Percentiles rank a stretch among this genome's conserved stretches.
These are phyloP conservation scores for Thuja plicata DNA, from an alignment of 83 land plant species.

Conservation along the genomic window DNA sequence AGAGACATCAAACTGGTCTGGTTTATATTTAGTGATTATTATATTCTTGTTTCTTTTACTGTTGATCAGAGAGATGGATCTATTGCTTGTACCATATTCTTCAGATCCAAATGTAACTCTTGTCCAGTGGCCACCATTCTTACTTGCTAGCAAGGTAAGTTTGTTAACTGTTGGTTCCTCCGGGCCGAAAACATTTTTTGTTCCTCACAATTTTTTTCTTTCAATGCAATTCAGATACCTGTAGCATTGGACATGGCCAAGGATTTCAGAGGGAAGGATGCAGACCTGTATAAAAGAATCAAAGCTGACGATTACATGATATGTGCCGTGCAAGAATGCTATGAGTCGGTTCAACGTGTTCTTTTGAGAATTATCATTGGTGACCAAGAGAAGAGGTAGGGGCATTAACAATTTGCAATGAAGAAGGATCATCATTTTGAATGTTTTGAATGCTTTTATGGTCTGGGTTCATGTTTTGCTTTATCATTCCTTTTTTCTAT, in stretches of 20 bases:
- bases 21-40: too few species aligned
- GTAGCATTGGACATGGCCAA: constrained; percentile 91
- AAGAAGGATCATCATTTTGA: neutral
- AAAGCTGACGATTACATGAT: constrained; percentile 69
- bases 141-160: constrained; percentile 94
- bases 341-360: constrained; percentile 51
- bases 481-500: neutral
- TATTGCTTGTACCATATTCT: constrained; percentile 85
- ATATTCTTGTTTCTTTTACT: constrained; percentile 2
- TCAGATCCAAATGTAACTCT: constrained; percentile 62
- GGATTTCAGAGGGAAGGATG: constrained; percentile 44
- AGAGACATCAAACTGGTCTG: neutral
- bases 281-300: constrained; percentile 62
- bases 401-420: neutral
- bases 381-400: constrained; percentile 31
- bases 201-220: neutral
- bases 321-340: constrained; percentile 81
- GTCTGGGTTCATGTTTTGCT: neutral
- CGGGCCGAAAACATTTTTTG: neutral
- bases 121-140: constrained; percentile 96
- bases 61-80: constrained; percentile 68
- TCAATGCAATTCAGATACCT: constrained; percentile 58
- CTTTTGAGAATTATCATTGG: constrained; percentile 48
- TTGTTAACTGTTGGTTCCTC: constrained; percentile 7
- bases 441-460: neutral